Evolutionary conservation across 2,329 filamentous ascomycete species (phyloP), one percentile per base, ranked within the genome.

Genomic region (Lojkania enalia): DNA sequence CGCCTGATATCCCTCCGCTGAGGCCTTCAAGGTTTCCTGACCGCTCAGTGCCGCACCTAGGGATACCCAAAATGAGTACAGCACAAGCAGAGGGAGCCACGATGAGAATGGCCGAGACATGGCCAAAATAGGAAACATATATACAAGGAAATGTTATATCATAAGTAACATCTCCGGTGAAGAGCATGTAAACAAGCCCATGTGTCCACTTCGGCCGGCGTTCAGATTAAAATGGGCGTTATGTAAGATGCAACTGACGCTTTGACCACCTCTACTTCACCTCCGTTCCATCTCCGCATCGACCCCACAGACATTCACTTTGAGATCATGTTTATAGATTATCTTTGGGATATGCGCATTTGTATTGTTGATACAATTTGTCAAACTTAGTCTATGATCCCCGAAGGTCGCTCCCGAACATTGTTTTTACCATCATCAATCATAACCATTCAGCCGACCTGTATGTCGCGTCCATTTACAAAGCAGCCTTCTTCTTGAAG

Each of bases 401-500:
- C 36, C 45, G 42, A 46, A 42, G 30, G 19, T 48, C 23, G 37
- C 36, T 48, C 20, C 32, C 12, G 31, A 32, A 43, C 32, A 9
- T 46, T 40, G 29, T 31, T 20, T 27, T 43, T 47, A 19, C 31
- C 30, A 12, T 33, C 30, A 18, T 55, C 42, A 44, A 19, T 39
- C 51, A 42, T 42, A 32, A 23, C 49, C 52, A 32, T 53, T 48
- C 36, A 30, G 14, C 16, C 15, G 18, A 11, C 19, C 16, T 11
- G 33, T 9, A 12, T 21, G 33, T 11, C 15, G 5, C 6, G 18
- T 20, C 18, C 44, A 39, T 46, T 48, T 62, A 67, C 59, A 64
- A 60, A 44, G 61, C 73, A 42, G 80, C 73, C 79, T 81, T 84
- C 76, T 86, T 84, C 86, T 96, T 96, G 78, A 96, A 99, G 7